phyloP scores from a whole-genome alignment of 768 basidiomycete species.

The Mycena floridula region DNA sequence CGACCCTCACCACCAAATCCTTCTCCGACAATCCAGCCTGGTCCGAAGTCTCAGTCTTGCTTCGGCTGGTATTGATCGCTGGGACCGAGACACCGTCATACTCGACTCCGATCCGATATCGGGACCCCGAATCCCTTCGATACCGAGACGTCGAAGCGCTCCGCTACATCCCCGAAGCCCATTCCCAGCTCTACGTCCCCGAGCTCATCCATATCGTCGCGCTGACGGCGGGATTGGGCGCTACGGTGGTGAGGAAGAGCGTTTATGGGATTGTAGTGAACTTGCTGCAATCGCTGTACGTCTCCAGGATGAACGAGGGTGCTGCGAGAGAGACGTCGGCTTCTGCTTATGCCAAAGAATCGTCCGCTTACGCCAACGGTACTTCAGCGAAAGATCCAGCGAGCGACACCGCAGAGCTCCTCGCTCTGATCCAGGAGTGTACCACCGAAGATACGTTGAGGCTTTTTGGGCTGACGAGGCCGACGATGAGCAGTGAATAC shows the following conservation, averaged over 20 bases:
- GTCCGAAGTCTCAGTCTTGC: slow-evolving; percentile 76
- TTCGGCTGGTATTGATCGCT: slow-evolving; percentile 69
- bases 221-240: slow-evolving; percentile 71
- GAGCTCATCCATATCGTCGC: slow-evolving; percentile 79
- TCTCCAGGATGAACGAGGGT: slow-evolving; percentile 54
- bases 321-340: too few relatives aligned
- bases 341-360: too few relatives aligned
- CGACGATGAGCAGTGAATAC: slow-evolving; percentile 66
- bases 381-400: too few relatives aligned
- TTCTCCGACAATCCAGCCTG: slow-evolving; percentile 70
- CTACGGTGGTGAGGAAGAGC: slow-evolving; percentile 67
- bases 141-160: too few relatives aligned
- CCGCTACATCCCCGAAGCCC: slow-evolving; percentile 35
- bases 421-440: slow-evolving; percentile 56
- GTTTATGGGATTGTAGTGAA: slow-evolving; percentile 81
- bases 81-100: too few relatives aligned
- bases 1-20: slow-evolving; percentile 50
- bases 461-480: slow-evolving; percentile 67
- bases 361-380: too few relatives aligned
- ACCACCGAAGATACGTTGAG: slow-evolving; percentile 50
- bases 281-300: slow-evolving; percentile 70
- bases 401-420: slow-evolving; percentile 60
- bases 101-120: too few relatives aligned
- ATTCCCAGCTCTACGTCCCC: slow-evolving; percentile 76
- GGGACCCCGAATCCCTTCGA: too few relatives aligned